Evolutionary conservation across 108 stramenopile genomes (phyloP), one percentile per base, ranked within the genome.

Genomic region (Nitzschia palea): DNA sequence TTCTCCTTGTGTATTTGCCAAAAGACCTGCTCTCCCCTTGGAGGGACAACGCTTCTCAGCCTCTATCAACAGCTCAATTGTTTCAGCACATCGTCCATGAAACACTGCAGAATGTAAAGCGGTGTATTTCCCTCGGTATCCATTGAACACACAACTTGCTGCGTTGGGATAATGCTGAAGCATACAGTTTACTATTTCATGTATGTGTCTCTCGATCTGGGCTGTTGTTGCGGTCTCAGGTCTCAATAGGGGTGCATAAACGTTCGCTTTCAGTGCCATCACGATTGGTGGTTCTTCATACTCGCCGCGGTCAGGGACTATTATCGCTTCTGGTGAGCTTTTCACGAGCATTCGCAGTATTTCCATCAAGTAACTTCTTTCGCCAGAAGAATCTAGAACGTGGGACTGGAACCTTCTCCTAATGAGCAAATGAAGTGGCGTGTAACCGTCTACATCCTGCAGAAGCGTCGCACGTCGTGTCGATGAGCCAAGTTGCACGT

Each of bases 271-370:
- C 27, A 90, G 63, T 1, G 83, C 86, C 44, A 87, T 79, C 15
- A 90, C 84, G 22, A 86, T 66, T 23, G 89, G 89, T 25, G 89
- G 85, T 56, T 90, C 89, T 66, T 87, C 86, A 40, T 87, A 90
- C 40, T 90, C 89, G 40, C 86, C 81, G 31, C 76, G 70, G 50
- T 90, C 89, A 3, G 89, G 82, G 35, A 87, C 65, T 4, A 80
- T 78, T 25, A 79, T 71, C 4, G 86, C 86, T 57, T 90, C 84
- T 0, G 89, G 80, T 51, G 80, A 83, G 6, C 82, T 81, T 56
- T 79, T 31, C 9, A 90, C 84, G 8, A 90, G 62, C 54, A 78
- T 30, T 20, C 75, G 60, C 40, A 83, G 36, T 42, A 80, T 73
- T 26, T 53, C 53, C 59, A 80, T 65, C 34, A 77, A 55, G 22